Base-by-base conservation (phyloP, 257 asterid species). In the Sherardia arvensis region DNA sequence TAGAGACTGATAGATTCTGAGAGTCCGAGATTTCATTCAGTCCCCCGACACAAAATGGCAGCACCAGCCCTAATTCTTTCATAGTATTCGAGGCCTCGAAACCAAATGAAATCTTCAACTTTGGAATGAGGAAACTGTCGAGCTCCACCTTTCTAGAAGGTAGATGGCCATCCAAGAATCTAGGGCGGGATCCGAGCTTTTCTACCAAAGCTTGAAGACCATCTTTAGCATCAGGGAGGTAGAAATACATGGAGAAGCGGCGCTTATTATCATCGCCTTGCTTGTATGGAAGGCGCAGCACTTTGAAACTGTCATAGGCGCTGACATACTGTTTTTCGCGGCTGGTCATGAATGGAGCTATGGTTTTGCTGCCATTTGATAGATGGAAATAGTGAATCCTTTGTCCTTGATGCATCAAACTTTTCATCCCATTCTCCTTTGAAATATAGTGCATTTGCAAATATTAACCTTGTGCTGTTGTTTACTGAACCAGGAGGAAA, bases 261-360 rank as follows among this genome's bases (percentile, higher is more conserved):
- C n/a, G n/a, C n/a, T 54, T 64, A n/a, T n/a, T n/a, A 34, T 75
- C 81, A 25, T 69, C 67, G 5, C 81, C 81, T 51, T 69, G 76
- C 63, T 66, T 70, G 59, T 69, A 79, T 2, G 75, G 70, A 43
- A 79, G 74, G 1, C 80, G 1, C 27, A 79, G 49, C 1, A 75
- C 81, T 59, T 75, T 75, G 70, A 79, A 75, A 17, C 66, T 74
- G 43, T 72, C 74, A 18, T 45, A 72, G 21, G 58, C 67, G 32
- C 48, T 29, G 9, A 79, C 8, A 7, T 40, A 66, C 7, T 71
- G 83, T 63, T 67, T 38, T 25, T 25, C 61, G 61, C 55, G n/a
- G 70, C 70, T 77, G 26, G 76, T 73, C 81, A 77, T 77, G 78
- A 73, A 73, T 14, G 78, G 81, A 7, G 47, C 76, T 26, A 71